Base-by-base conservation (phyloP, 176 grass and related monocot genomes). In the Canna indica region DNA sequence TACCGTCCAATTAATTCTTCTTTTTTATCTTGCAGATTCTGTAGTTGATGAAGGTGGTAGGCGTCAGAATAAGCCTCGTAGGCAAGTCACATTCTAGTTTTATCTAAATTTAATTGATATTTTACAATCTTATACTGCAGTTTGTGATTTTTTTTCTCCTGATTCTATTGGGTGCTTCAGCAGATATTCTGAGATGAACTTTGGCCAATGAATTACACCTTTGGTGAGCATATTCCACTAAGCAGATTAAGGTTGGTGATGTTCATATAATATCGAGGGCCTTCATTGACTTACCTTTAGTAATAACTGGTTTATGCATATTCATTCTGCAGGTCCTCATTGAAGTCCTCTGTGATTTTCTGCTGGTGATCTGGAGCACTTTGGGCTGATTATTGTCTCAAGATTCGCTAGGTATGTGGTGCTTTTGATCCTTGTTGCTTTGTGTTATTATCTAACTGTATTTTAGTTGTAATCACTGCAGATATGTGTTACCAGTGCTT, bases 151-250 rank as follows among this genome's bases (percentile, higher is more conserved):
- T 67, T 56, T 42, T 61, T 50, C 76, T 36, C 56, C 46, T 36
- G 56, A 4, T 84, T 76, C 53, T 82, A 32, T 78, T 25, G 70
- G 63, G 54, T 32, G 15, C 59, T 76, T 68, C 75, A 30, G 44
- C 84, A 99, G 95, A 88, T 99, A 99, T 73, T 99, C 95, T 1
- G 88, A 91, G 77, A 96, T 99, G 90, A 94, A 93, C 77, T 99
- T 99, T 74, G 91, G 95, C 69, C 90, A 93, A 72, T 90, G 78
- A 99, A 83, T 71, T 59, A 64, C 76, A 64, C 70, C 42, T 85
- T 85, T 80, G 78, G 80, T 59, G 30, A 64, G 31, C 15, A 33
- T 36, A 36, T 58, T 58, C 45, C 59, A 78, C 75, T 84, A 52
- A 75, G 69, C 69, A 82, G 36, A 71, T 81, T 56, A 70, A 79